Conservation (phyloP, 2,329 filamentous ascomycete genomes). For the Venturia asperata region DNA sequence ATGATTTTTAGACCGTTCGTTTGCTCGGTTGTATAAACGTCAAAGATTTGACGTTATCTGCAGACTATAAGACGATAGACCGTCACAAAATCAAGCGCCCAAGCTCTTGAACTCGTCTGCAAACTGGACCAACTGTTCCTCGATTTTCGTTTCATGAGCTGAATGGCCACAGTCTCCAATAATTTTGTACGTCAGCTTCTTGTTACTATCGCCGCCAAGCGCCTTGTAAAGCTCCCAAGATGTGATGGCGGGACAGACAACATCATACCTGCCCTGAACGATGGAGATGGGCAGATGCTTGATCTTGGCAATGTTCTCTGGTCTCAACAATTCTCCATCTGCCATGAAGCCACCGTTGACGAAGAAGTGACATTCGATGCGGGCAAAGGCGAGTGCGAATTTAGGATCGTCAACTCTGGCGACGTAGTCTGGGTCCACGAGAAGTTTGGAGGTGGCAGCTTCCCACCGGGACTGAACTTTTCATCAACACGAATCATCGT, state of each 20-base stretch:
- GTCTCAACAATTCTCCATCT: slow-evolving; percentile 36
- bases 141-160: not conserved
- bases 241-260: slow-evolving; percentile 39
- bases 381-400: slow-evolving; percentile 33
- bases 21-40: not conserved
- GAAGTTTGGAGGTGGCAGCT: slow-evolving; percentile 27
- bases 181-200: not conserved
- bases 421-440: slow-evolving; percentile 23
- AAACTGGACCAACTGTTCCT: slow-evolving; percentile 1
- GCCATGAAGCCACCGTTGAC: slow-evolving; percentile 37
- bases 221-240: slow-evolving; percentile 39
- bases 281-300: slow-evolving; percentile 35
- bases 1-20: not conserved
- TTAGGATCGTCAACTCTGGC: slow-evolving; percentile 28
- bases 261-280: slow-evolving; percentile 42
- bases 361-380: slow-evolving; percentile 40
- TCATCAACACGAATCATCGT: not conserved
- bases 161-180: slow-evolving; percentile 1
- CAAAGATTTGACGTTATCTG: too few relatives aligned
- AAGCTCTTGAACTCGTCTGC: not conserved
- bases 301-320: slow-evolving; percentile 31
- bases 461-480: not conserved
- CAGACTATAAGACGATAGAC: too few relatives aligned
- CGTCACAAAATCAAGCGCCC: not conserved
- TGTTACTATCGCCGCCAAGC: slow-evolving; percentile 22